Evolutionary conservation across 2,329 filamentous ascomycete species (phyloP).

Genomic region (Curvularia spicifera): DNA sequence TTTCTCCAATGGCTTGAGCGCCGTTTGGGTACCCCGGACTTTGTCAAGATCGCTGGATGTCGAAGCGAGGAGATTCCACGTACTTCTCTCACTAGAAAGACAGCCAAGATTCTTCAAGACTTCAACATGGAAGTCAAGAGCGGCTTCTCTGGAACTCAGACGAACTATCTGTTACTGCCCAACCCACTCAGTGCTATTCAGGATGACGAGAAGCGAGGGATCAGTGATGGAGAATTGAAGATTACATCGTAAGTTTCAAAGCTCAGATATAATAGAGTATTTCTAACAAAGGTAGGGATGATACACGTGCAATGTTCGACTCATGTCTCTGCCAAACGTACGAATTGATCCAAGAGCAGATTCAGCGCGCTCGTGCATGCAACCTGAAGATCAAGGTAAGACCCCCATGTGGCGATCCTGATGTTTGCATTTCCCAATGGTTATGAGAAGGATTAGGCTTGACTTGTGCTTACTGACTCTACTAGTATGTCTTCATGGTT

Average conservation of each 20-base stretch:
- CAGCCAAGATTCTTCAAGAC: slow-evolving; percentile 27
- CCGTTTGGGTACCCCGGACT: slow-evolving; percentile 28
- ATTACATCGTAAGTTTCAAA: slow-evolving; percentile 23
- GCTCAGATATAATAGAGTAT: too few species aligned
- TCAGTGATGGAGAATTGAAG: slow-evolving; percentile 33
- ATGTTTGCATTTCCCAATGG: neutral
- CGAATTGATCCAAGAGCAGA: slow-evolving; percentile 24
- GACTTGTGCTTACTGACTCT: neutral
- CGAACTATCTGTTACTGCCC: slow-evolving; percentile 25
- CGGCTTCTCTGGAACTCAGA: slow-evolving; percentile 30
- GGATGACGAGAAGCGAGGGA: slow-evolving; percentile 27
- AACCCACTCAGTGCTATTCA: slow-evolving; percentile 25
- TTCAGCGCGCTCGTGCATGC: slow-evolving; percentile 8
- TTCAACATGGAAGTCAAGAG: slow-evolving; percentile 30
- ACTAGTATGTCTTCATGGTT: slow-evolving; percentile 33
- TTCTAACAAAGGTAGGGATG: slow-evolving; percentile 21
- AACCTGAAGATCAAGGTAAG: slow-evolving; percentile 19
- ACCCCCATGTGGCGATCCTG: neutral
- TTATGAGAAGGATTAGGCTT: neutral
- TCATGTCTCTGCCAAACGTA: slow-evolving; percentile 14
- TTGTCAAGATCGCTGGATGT: slow-evolving; percentile 26
- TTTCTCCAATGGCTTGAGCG: slow-evolving; percentile 34
- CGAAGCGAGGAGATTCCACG: slow-evolving; percentile 17
- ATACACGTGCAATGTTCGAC: slow-evolving; percentile 31
- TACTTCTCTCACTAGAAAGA: slow-evolving; percentile 22